Evolutionary conservation across 805 yeast species (phyloP).

Genomic region (Lipomyces anomalus): DNA sequence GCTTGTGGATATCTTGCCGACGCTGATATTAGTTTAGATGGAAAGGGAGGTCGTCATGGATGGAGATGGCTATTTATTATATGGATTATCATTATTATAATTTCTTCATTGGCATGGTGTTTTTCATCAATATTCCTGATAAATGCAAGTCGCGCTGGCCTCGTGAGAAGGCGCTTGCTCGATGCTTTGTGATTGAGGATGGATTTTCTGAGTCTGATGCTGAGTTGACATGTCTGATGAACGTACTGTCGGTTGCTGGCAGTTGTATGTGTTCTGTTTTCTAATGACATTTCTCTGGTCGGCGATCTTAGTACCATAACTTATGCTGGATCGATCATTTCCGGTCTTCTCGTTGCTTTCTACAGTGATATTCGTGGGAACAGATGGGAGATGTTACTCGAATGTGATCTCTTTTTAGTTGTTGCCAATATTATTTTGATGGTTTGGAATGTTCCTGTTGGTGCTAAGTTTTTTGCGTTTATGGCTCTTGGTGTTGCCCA

Average conservation of each 20-base stretch:
- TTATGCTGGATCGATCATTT: slow-evolving; percentile 54
- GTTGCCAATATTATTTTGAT: slow-evolving; percentile 49
- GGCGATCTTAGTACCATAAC: slow-evolving; percentile 51
- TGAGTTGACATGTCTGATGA: slow-evolving; percentile 8
- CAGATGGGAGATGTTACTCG: slow-evolving; percentile 23
- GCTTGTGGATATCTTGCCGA: slow-evolving; percentile 56
- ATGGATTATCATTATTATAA: slow-evolving; percentile 55
- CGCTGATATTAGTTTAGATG: slow-evolving; percentile 43
- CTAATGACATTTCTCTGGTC: slow-evolving; percentile 5
- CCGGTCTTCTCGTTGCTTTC: slow-evolving; percentile 23
- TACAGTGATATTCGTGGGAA: slow-evolving; percentile 51
- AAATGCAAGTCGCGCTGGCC: slow-evolving; percentile 47
- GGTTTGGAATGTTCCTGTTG: slow-evolving; percentile 49
- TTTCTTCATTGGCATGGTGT: slow-evolving; percentile 48
- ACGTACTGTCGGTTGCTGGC: slow-evolving; percentile 17
- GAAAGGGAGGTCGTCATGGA: slow-evolving; percentile 48
- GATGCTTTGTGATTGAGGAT: slow-evolving; percentile 36
- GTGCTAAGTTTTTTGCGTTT: slow-evolving; percentile 56
- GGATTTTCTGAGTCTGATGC: slow-evolving; percentile 18
- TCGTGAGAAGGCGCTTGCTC: slow-evolving; percentile 50
- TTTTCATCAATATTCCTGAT: slow-evolving; percentile 63
- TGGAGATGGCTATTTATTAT: slow-evolving; percentile 74
- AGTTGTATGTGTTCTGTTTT: slow-evolving; percentile 10
- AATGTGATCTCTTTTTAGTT: slow-evolving; percentile 38
- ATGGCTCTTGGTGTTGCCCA: slow-evolving; percentile 52